These are phyloP conservation scores for Neofusicoccum umdonicola DNA, from an alignment of 2,329 filamentous ascomycete species.

Conservation along the genomic window DNA sequence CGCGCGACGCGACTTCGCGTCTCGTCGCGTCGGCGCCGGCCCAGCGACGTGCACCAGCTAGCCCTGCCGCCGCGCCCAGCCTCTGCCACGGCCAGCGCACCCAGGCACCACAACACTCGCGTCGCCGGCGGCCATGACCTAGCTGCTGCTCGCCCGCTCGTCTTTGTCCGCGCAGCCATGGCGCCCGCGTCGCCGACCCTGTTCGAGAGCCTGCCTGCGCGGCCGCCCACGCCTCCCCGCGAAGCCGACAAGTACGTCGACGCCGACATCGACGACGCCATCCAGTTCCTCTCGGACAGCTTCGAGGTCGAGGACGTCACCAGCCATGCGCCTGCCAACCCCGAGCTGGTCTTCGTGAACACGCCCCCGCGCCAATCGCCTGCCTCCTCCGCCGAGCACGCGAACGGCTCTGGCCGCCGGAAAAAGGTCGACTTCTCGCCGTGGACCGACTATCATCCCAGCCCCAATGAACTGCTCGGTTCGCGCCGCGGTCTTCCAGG, in stretches of 20 bases:
- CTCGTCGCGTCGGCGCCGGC: neutral
- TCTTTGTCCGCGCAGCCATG: conserved; percentile 3
- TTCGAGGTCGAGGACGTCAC: conserved; percentile 36
- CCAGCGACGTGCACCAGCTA: neutral
- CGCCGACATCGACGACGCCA: conserved; percentile 41
- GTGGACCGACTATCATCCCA: conserved; percentile 53
- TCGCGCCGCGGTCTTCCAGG: conserved; percentile 22
- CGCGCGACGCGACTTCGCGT: conserved; percentile 15
- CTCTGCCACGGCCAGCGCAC: too few relatives aligned
- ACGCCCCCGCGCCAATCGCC: conserved; percentile 44
- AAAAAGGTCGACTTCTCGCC: conserved; percentile 65
- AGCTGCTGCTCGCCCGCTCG: neutral
- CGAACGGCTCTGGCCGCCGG: conserved; percentile 37
- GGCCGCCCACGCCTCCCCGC: conserved; percentile 58
- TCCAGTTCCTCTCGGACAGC: conserved; percentile 44
- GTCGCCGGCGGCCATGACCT: neutral
- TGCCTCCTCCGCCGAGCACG: conserved; percentile 40
- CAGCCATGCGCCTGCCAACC: conserved; percentile 17
- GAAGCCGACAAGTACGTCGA: conserved; percentile 39
- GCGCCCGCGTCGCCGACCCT: conserved; percentile 37
- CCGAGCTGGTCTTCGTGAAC: conserved; percentile 25
- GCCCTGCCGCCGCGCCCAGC: neutral
- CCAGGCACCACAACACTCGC: too few relatives aligned
- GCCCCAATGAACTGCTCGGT: conserved; percentile 30
- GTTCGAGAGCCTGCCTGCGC: conserved; percentile 49